phyloP scores from a whole-genome alignment of 2,329 filamentous ascomycete genomes.

The Xylaria polymorpha region DNA sequence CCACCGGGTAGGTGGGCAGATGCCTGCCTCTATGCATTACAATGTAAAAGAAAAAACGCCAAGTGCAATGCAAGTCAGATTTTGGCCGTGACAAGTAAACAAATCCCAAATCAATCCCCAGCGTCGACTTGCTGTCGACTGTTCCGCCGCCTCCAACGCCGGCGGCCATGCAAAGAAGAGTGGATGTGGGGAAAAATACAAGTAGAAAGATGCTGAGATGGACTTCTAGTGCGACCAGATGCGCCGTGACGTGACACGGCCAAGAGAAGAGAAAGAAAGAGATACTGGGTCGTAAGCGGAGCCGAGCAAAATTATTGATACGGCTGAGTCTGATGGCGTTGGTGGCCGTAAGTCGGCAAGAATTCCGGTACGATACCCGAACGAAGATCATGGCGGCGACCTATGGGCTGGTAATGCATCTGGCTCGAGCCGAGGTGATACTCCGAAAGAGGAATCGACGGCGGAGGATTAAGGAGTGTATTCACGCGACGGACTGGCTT shows the following conservation, averaged over 20 bases:
- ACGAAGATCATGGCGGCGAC: conserved; percentile 74
- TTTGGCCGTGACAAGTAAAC: conserved; percentile 27
- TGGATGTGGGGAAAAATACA: conserved; percentile 33
- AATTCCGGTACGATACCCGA: conserved; percentile 78
- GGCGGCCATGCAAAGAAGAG: conserved; percentile 45
- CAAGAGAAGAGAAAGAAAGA: neutral
- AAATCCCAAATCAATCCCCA: conserved; percentile 40
- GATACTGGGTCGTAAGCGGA: neutral
- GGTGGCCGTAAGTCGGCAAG: conserved; percentile 40
- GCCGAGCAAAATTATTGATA: conserved; percentile 33
- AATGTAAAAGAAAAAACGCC: conserved; percentile 40
- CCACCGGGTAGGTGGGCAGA: conserved; percentile 24
- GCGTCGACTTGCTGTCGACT: conserved; percentile 43
- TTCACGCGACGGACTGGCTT: conserved; percentile 90
- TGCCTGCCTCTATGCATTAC: conserved; percentile 36
- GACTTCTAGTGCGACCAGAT: conserved; percentile 3
- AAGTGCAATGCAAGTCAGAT: conserved; percentile 40
- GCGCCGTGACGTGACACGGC: neutral
- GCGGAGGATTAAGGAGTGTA: conserved; percentile 89
- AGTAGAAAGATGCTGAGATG: conserved; percentile 12
- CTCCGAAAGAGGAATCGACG: conserved; percentile 80
- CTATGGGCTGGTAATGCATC: conserved; percentile 86
- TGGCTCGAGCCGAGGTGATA: conserved; percentile 76
- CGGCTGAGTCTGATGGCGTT: conserved; percentile 40
- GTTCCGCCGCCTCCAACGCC: conserved; percentile 45